Evolutionary conservation across 1,139 yeast species (phyloP).

Genomic region (Scheffersomyces quercinus): DNA sequence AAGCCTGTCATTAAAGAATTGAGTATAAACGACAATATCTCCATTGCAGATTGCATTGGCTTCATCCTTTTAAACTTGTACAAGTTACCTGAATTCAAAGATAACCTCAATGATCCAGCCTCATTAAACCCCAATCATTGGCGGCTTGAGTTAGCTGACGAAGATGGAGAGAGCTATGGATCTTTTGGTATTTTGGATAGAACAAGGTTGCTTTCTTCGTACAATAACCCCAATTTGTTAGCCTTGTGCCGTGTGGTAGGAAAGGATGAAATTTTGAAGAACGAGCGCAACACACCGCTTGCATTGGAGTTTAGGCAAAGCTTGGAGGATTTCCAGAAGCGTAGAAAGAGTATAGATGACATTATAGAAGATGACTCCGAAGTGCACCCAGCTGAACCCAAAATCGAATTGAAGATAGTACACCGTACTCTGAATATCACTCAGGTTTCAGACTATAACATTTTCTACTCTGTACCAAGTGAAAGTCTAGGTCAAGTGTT

Average conservation of each 20-base stretch:
- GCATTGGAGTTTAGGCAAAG: constrained; percentile 43
- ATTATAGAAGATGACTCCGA: constrained; percentile 2
- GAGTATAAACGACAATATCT: constrained; percentile 44
- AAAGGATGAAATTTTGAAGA: constrained; percentile 34
- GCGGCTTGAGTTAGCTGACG: constrained; percentile 72
- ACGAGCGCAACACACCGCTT: constrained; percentile 48
- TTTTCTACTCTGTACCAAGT: constrained; percentile 9
- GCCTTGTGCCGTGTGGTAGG: constrained; percentile 53
- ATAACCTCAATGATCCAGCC: constrained; percentile 13
- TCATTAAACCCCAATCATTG: constrained; percentile 59
- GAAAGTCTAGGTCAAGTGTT: constrained; percentile 33
- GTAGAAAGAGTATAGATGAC: constrained; percentile 6
- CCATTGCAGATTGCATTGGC: constrained; percentile 67
- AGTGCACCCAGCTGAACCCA: neutral
- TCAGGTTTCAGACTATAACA: constrained; percentile 2
- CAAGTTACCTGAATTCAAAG: constrained; percentile 19
- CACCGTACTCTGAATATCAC: neutral
- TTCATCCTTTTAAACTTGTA: constrained; percentile 45
- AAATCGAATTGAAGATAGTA: constrained; percentile 1
- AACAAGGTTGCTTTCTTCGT: constrained; percentile 51
- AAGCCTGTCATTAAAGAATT: constrained; percentile 32
- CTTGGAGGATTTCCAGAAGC: constrained; percentile 14
- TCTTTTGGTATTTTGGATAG: constrained; percentile 71
- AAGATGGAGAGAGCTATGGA: constrained; percentile 78
- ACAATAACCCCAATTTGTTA: constrained; percentile 65